Evolutionary conservation across 2,329 filamentous ascomycete genomes (phyloP), one percentile per base, ranked within the genome.

Genomic region (Colletotrichum melonis): DNA sequence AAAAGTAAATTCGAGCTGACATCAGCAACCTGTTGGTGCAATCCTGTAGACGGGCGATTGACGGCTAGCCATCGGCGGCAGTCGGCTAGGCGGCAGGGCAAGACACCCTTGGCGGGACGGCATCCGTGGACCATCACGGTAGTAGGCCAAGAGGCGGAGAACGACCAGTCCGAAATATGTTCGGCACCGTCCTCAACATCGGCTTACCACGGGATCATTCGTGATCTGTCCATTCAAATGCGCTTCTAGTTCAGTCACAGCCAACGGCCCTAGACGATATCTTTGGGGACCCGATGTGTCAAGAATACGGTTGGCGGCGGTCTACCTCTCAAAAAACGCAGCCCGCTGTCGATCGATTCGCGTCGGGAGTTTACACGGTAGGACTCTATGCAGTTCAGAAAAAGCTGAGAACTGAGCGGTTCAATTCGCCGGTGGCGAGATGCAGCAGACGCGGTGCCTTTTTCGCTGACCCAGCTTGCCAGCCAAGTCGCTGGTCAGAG

Each of bases 1-100:
- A 49, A n/a, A 49, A 22, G 8, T n/a, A n/a, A 22, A 49, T 6
- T n/a, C 42, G 12, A 49, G 42, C 42, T 49, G 42, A 22, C 19
- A 35, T 66, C 67, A 32, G 67, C 35, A 62, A 26, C 49, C 16
- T 38, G 60, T 63, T 66, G 71, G 60, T 49, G 71, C 57, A 66
- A 62, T 22, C 26, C 71, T 60, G 49, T 49, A 73, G 6, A 22
- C 67, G 54, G 62, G 65, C 60, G 32, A 22, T 52, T 5, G 32
- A 56, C 71, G 46, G 71, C 56, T 55, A 55, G 71, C 49, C 60
- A 22, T 62, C 67, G 62, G 60, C 62, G 62, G 56, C 56, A 35
- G 49, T 62, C 67, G 67, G 71, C 22, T 42, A 62, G 38, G 46
- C 71, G 67, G 71, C 67, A 73, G 28, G 38, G 30, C 11, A 26